phyloP scores from a whole-genome alignment of 225 moss, liverwort and hornwort species.

The Anthoceros angustus region DNA sequence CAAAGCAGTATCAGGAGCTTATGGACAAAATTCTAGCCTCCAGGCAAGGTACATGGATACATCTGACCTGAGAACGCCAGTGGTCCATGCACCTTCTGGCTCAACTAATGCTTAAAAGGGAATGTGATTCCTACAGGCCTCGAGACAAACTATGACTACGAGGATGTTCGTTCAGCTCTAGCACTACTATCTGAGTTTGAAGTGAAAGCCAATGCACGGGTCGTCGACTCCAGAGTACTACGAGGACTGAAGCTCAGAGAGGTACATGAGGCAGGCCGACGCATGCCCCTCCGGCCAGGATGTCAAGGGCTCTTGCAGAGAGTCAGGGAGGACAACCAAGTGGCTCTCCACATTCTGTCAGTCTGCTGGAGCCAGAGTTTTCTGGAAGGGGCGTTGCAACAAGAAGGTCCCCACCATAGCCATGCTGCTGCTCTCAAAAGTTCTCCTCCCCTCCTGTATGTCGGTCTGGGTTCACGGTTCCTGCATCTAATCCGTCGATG shows the following conservation, averaged over 20 bases:
- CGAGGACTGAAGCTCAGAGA: constrained; percentile 33
- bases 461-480: no score
- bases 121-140: constrained; percentile 14
- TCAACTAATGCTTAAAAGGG: no score
- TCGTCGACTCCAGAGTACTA: constrained; percentile 45
- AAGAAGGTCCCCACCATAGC: no score
- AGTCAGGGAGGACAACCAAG: constrained; percentile 16
- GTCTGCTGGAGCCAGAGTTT: constrained; percentile 79
- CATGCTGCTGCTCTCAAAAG: no score
- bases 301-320: constrained; percentile 37
- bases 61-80: no score
- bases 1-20: constrained; percentile 34
- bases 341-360: constrained; percentile 54
- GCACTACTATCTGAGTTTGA: constrained; percentile 51
- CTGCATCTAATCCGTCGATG: no score
- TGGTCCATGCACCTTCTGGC: no score
- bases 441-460: no score
- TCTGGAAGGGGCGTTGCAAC: no score
- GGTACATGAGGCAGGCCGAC: constrained; percentile 39
- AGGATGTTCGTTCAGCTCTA: constrained; percentile 16
- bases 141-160: constrained; percentile 15
- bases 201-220: constrained; percentile 39
- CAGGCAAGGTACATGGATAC: constrained; percentile 15
- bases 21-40: constrained; percentile 16
- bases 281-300: constrained; percentile 55